Evolutionary conservation across 2,329 filamentous ascomycete species (phyloP), one percentile per base, ranked within the genome.

Genomic region (Allantophomopsis cytisporea): DNA sequence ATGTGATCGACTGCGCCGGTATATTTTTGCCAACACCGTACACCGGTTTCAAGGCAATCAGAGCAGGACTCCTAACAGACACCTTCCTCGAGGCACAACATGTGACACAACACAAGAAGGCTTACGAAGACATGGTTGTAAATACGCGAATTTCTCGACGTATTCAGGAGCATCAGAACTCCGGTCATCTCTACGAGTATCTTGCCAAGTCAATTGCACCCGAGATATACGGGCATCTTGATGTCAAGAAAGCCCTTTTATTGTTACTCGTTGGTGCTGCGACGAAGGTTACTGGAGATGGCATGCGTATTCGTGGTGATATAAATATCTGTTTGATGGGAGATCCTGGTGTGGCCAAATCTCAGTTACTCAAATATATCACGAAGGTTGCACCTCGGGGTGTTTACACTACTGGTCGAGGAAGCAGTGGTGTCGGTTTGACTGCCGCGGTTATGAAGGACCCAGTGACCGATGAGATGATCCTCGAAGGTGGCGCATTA

Each of bases 251-350:
- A 61, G 91, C 91, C 2, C 74, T 98, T 11, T 73, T 98, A n/a
- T 70, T 98, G 5, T 78, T 96, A 21, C 75, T 98, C 28, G 94
- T 98, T 48, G 91, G 91, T 45, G 91, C 91, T 65, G 89, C 95
- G 1, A 91, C 80, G 4, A 98, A 98, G 62, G 81, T 91, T 54
- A 93, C 96, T 73, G 87, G 87, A 39, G 91, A 98, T 54, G 91
- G 91, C 44, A 96, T 98, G 91, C 83, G 87, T 54, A 98, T 98
- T 57, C 86, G 91, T 71, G 91, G 91, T 53, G 91, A 98, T 56
- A 94, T 98, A 68, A 98, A 98, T 63, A 81, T 98, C 46, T 96
- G 91, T 60, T 66, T 98, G 54, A 98, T 98, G 91, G 91, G 91
- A 71, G 91, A 98, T 55, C 91, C 91, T 57, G 91, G 91, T 85